Evolutionary conservation across 225 moss, liverwort and hornwort species (phyloP), one percentile per base, ranked within the genome.

Genomic region (Sphagnum contortum): DNA sequence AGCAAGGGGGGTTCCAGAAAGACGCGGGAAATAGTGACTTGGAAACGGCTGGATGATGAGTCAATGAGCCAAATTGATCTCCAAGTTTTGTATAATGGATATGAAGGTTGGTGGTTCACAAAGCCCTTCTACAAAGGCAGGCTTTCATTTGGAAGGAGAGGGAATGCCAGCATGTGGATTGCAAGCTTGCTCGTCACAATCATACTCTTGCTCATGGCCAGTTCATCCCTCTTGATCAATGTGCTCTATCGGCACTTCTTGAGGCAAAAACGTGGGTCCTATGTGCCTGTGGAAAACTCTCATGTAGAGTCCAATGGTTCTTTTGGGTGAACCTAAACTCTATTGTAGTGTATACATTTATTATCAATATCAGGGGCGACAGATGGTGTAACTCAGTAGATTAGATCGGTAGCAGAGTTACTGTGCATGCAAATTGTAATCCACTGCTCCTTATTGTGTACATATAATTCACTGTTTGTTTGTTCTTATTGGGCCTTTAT

Each of bases 41-140:
- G 96, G 96, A 98, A 98, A 70, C 84, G 74, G 50, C 74, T 87
- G 57, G 96, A 98, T 68, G 82, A 90, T 48, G 62, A 73, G 12
- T 68, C 81, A 9, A 69, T 92, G 9, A 81, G 69, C 63, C 74
- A 75, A 66, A 57, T 75, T 54, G 92, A 98, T 53, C 51, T 75
- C 46, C 90, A 98, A 74, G 61, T 85, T 63, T 79, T 98, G 53
- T 91, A 83, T 65, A 88, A 91, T 64, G 85, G 91, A 54, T 89
- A 68, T 61, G 78, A 81, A 29, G 89, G 87, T 72, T 80, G 77
- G 50, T 89, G 85, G 87, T 87, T 87, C 49, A 85, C 91, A 67
- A 77, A 56, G 49, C 74, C 78, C 57, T 76, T 91, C 57, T 73
- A 74, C 72, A 85, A 70, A 72, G 72, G 64, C 77, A 68, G 69